Evolutionary conservation across 208 protist genomes (phyloP).

Genomic region (Blastocrithidia nonstop): DNA sequence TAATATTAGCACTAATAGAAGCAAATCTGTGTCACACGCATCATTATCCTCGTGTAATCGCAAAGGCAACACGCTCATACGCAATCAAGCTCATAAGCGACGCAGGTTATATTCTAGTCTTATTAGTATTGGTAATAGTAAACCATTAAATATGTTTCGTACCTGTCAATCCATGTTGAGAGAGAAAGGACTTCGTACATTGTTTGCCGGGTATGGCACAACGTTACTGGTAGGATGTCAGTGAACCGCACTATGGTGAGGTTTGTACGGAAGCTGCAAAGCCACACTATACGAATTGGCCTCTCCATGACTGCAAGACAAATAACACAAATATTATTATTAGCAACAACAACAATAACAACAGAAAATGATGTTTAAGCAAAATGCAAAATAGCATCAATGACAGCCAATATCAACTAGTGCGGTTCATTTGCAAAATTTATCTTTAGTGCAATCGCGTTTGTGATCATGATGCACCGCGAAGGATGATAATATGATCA

Average conservation of each 20-base stretch:
- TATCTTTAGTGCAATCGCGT: not conserved
- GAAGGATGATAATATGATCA: constrained; percentile 46
- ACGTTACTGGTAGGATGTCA: constrained; percentile 64
- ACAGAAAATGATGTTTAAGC: not conserved
- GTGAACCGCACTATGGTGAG: constrained; percentile 78
- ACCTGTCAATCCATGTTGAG: constrained; percentile 36
- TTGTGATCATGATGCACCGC: constrained; percentile 25
- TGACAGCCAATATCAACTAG: no score
- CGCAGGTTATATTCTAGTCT: no score
- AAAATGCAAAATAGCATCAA: no score
- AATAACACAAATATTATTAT: no score
- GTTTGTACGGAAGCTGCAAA: constrained; percentile 46
- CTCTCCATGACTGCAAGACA: constrained; percentile 14
- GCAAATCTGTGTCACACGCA: not conserved
- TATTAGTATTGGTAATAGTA: no score
- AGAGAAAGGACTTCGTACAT: constrained; percentile 39
- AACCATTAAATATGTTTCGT: not conserved
- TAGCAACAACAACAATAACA: not conserved
- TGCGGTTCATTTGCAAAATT: no score
- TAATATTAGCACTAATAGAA: not conserved
- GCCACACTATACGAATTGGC: constrained; percentile 17
- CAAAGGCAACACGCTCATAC: no score
- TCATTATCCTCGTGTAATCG: not conserved
- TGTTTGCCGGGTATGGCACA: constrained; percentile 67
- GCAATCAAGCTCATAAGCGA: no score